Evolutionary conservation across 768 basidiomycete genomes (phyloP).

Genomic region (Macrolepiota dolichaula): DNA sequence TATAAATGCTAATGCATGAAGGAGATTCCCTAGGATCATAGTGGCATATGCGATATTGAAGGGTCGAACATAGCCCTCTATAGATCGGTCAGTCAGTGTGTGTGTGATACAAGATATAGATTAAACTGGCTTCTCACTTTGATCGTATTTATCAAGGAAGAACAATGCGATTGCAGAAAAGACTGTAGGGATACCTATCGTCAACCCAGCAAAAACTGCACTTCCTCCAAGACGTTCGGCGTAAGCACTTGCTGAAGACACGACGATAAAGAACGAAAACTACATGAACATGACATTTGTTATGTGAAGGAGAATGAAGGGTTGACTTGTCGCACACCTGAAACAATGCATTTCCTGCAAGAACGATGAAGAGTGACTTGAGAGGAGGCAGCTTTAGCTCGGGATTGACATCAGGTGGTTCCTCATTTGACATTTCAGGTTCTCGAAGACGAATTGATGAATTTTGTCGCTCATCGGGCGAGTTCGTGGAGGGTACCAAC

Average conservation of each 20-base stretch:
- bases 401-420: slow-evolving; percentile 10
- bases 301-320: background rate
- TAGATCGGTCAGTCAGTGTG: background rate
- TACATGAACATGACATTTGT: slow-evolving; percentile 19
- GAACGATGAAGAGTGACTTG: slow-evolving; percentile 24
- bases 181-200: slow-evolving; percentile 64
- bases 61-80: slow-evolving; percentile 54
- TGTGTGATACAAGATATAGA: background rate
- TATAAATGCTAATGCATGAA: slow-evolving; percentile 60
- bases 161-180: slow-evolving; percentile 58
- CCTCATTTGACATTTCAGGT: background rate
- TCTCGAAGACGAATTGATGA: too few relatives aligned
- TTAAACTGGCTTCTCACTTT: slow-evolving; percentile 33
- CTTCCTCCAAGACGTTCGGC: slow-evolving; percentile 59
- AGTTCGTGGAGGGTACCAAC: background rate
- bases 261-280: slow-evolving; percentile 68
- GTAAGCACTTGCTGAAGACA: slow-evolving; percentile 64
- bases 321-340: slow-evolving; percentile 17
- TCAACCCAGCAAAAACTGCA: slow-evolving; percentile 68
- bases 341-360: slow-evolving; percentile 26
- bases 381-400: slow-evolving; percentile 25
- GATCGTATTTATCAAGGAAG: slow-evolving; percentile 52
- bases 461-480: background rate
- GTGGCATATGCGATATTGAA: slow-evolving; percentile 52
- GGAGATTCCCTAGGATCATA: slow-evolving; percentile 51